Evolutionary conservation across 176 grass and related monocot species (phyloP), one percentile per base, ranked within the genome.

Genomic region (Avena sativa): DNA sequence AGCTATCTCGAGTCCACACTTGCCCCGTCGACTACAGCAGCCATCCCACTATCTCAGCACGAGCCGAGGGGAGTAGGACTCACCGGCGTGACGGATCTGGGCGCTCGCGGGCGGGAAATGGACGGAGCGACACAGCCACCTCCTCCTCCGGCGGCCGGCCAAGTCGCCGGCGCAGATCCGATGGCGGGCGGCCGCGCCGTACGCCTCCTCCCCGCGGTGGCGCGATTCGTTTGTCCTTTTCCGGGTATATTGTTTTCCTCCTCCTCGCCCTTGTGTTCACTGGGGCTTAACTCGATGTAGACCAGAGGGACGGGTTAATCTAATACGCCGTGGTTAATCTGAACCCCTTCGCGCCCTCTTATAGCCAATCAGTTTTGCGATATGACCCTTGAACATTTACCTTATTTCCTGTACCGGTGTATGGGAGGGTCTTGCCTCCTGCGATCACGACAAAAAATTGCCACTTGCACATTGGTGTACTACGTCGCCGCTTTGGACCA

Each of bases 301-400:
- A 81, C 86, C 76, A 17, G 67, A 78, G 89, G 44, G 95, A 88
- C 84, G 90, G 88, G 89, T 91, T 94, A 89, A 86, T 81, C 20
- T 55, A 74, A 75, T 90, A 97, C 16, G 79, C 90, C 92, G 77
- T 76, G 81, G 92, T 94, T 92, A 90, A 81, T 30, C 26, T 19
- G 84, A 58, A 58, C 50, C 26, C 62, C 52, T 52, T 67, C 83
- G 30, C 9, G 47, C 36, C 46, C 0, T 0, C 23, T 57, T 94
- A 85, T 90, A 94, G 84, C 59, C 58, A 6, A 3, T 8, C 63
- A 1, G 3, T 65, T 79, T 94, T 84, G 1, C 73, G 5, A n/a
- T 12, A 0, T 3, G 2, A 0, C 21, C 28, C 84, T 68, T 2
- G 0, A 1, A 0, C 7, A 19, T 36, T 26, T 28, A 0, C 0